phyloP scores from a whole-genome alignment of 192 early-diverging fungal genomes.

The Spizellomyces punctatus region DNA sequence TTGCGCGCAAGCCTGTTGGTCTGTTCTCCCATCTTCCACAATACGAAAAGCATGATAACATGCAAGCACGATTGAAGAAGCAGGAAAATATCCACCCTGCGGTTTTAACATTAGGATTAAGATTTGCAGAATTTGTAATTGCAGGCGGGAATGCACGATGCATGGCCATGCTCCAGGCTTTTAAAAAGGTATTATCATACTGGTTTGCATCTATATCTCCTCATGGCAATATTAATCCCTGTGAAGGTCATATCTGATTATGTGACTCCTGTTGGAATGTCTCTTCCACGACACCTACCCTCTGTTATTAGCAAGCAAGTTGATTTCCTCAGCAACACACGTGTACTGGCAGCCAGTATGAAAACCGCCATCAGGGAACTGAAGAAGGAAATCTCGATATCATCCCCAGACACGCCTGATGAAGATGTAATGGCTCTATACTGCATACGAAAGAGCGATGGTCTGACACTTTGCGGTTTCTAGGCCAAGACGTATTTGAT shows the following conservation, averaged over 20 bases:
- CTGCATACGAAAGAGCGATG: too few relatives aligned
- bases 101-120: slow-evolving; percentile 82
- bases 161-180: slow-evolving; percentile 83
- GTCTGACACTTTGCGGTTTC: slow-evolving; percentile 11
- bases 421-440: slow-evolving; percentile 66
- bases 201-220: not conserved
- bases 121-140: slow-evolving; percentile 84
- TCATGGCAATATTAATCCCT: not conserved
- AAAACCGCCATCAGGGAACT: slow-evolving; percentile 87
- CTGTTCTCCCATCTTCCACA: slow-evolving; percentile 78
- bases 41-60: slow-evolving; percentile 50
- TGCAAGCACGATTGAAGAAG: slow-evolving; percentile 33
- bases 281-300: slow-evolving; percentile 79
- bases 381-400: slow-evolving; percentile 81
- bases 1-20: slow-evolving; percentile 52
- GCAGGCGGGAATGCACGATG: slow-evolving; percentile 89
- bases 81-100: slow-evolving; percentile 78
- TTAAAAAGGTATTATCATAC: slow-evolving; percentile 65
- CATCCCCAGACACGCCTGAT: slow-evolving; percentile 80
- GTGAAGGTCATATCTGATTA: slow-evolving; percentile 89
- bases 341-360: slow-evolving; percentile 92
- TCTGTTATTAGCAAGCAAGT: slow-evolving; percentile 87
- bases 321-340: slow-evolving; percentile 79
- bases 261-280: slow-evolving; percentile 76
- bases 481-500: slow-evolving; percentile 72